Conservation (phyloP, 768 basidiomycete species). For the Phallus indusiatus region DNA sequence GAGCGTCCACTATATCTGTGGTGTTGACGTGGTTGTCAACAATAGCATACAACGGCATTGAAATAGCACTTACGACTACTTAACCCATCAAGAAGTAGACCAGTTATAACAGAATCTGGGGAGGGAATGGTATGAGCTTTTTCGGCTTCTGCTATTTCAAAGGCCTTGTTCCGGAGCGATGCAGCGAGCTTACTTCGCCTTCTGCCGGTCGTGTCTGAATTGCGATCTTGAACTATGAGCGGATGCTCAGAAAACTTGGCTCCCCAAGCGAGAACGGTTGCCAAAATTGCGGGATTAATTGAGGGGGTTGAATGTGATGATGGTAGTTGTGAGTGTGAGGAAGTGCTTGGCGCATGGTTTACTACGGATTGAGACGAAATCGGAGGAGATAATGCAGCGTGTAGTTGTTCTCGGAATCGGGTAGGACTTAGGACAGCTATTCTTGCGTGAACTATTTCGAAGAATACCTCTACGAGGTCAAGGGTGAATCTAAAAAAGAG, state of each 20-base stretch:
- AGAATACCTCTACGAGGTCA: conserved; percentile 91
- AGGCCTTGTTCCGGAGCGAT: conserved; percentile 66
- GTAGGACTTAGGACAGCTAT: conserved; percentile 79
- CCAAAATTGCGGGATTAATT: conserved; percentile 66
- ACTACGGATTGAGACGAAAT: conserved; percentile 6
- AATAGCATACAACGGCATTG: too few relatives aligned
- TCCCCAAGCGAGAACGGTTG: conserved; percentile 85
- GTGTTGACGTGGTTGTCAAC: not conserved
- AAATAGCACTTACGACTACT: conserved; percentile 67
- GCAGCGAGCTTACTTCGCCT: conserved; percentile 73
- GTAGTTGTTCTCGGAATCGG: conserved; percentile 67
- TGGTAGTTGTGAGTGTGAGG: conserved; percentile 5
- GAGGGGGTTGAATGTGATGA: conserved; percentile 17
- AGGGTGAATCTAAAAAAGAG: conserved; percentile 66
- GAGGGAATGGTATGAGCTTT: conserved; percentile 78
- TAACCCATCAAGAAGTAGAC: conserved; percentile 71
- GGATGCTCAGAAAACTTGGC: conserved; percentile 91
- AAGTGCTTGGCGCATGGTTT: not conserved
- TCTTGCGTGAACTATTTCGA: conserved; percentile 85
- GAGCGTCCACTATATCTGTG: conserved; percentile 63
- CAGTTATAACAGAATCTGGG: conserved; percentile 74
- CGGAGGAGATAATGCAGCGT: conserved; percentile 22
- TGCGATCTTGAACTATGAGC: conserved; percentile 68
- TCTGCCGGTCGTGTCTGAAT: conserved; percentile 34
- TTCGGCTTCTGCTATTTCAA: conserved; percentile 78